These are phyloP conservation scores for Omphalea diandra DNA, from an alignment of 441 rosid genomes.

Conservation along the genomic window DNA sequence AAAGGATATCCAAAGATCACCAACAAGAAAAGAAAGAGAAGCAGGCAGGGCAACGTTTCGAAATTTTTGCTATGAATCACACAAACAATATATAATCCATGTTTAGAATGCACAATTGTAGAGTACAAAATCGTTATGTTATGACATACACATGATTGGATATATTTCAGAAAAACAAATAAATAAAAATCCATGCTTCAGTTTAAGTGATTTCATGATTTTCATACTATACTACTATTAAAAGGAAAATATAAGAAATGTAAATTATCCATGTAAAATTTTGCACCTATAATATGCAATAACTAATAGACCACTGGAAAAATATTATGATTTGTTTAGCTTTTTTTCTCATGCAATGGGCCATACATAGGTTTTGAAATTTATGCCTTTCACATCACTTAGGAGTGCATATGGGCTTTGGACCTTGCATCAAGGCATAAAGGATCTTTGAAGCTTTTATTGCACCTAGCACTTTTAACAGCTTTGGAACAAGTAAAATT, in stretches of 20 bases:
- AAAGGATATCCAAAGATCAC: background rate
- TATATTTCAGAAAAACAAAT: too few species aligned
- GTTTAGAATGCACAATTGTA: background rate
- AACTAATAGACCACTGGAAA: background rate
- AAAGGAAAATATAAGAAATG: background rate
- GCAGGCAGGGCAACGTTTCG: background rate
- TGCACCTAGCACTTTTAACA: background rate
- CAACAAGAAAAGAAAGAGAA: background rate
- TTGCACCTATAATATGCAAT: background rate
- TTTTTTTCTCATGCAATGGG: background rate
- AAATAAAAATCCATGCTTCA: background rate
- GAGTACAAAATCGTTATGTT: background rate
- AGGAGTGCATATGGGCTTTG: background rate
- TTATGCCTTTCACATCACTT: background rate
- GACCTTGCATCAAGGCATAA: background rate
- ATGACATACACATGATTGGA: too few species aligned
- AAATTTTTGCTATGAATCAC: too few species aligned
- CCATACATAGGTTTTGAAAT: background rate
- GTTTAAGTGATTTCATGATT: background rate
- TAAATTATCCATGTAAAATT: background rate
- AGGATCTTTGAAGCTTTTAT: background rate
- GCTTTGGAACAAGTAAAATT: background rate
- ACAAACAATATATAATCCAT: background rate
- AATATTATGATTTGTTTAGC: background rate
- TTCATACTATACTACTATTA: background rate